Conservation (phyloP, 345 rosid genomes). For the Eucalyptus curtisii region DNA sequence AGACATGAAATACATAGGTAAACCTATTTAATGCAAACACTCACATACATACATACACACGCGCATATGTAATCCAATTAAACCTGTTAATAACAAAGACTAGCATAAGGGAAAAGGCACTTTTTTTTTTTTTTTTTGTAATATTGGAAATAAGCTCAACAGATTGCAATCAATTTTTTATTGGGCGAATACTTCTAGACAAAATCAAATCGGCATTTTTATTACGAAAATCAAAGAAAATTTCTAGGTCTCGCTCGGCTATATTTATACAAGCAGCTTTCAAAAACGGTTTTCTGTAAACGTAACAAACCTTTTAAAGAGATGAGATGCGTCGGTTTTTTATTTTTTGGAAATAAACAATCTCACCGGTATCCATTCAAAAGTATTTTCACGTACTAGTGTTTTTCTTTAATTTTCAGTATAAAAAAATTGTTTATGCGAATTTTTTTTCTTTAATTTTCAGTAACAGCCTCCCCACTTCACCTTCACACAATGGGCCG, state of each 20-base stretch:
- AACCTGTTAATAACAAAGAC: neutral
- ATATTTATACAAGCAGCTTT: neutral
- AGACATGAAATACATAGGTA: too few species aligned
- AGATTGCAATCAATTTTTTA: too few species aligned
- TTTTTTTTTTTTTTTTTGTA: too few species aligned
- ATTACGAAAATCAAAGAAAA: neutral
- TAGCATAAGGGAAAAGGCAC: neutral
- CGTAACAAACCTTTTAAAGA: neutral
- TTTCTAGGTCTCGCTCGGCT: rapidly evolving
- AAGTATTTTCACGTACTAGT: neutral
- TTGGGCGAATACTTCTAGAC: neutral
- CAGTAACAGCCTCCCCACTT: neutral
- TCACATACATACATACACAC: too few species aligned
- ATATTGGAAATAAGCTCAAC: neutral
- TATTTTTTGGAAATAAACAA: neutral
- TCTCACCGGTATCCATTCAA: neutral
- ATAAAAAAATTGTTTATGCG: neutral
- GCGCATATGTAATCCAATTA: too few species aligned
- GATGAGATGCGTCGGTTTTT: neutral
- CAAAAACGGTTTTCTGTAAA: neutral
- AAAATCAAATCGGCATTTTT: neutral
- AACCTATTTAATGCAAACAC: too few species aligned
- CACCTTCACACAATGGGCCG: neutral
- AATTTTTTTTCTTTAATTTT: neutral
- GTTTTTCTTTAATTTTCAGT: neutral